Evolutionary conservation across 139 green algal species (phyloP), one percentile per base, ranked within the genome.

Genomic region (Spirogloea muscicola): DNA sequence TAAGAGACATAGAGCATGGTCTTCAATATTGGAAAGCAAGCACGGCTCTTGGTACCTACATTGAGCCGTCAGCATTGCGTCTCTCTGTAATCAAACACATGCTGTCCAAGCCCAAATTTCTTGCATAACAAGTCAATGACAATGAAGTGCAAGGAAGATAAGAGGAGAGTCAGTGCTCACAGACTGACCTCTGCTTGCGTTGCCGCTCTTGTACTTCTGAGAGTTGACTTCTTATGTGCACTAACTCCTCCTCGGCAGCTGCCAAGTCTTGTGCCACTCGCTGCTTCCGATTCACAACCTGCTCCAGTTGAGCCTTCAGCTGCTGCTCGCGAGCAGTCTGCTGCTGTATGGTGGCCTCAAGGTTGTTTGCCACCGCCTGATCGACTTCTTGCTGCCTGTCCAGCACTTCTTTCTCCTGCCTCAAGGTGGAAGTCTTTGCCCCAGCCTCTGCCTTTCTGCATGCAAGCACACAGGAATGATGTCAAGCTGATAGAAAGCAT

Each of bases 381-480:
- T 91, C 87, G 16, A 82, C 79, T 72, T 86, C 65, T 37, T 66
- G 40, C 34, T 44, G 41, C 18, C 40, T n/a, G 4, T 74, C 66
- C 27, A 76, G 62, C 10, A 7, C 61, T 39, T 83, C 73, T 44
- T 71, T 76, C 37, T 87, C 82, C 49, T 80, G 65, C 49, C 49
- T 55, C 43, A 87, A 60, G 52, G 74, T 85, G 27, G 77, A 66
- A 27, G 82, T 84, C 63, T 69, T 69, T 21, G 71, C 25, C 18
- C 82, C 82, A 0, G 82, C 79, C 72, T 85, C 63, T 29, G 49
- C 59, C 52, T 85, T 83, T 38, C 73, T 73, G 72, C 63, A 60
- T 3, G 3, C 41, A 27, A 62, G 27, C 5, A 40, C 6, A 43
- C 58, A 43, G 16, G 7, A 29, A 69, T 16, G 44, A 16, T 27